Percentiles rank a stretch among this genome's conserved stretches.
These are phyloP conservation scores for Zygoascus tannicola DNA, from an alignment of 805 yeast genomes.

Conservation along the genomic window DNA sequence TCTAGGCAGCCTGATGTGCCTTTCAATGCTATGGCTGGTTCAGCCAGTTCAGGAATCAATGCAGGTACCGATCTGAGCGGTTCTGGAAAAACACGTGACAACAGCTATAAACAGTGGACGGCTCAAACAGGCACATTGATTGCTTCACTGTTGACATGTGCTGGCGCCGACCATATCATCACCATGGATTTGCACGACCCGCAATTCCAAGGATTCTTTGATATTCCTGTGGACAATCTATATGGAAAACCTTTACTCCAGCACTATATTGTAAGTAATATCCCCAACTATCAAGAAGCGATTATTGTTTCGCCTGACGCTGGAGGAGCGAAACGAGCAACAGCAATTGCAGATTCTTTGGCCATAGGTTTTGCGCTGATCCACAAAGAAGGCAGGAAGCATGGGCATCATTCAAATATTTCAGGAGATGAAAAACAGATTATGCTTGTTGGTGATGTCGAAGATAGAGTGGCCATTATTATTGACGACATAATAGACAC, in stretches of 20 bases:
- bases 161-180: constrained; percentile 94
- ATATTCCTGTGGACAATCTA: constrained; percentile 90
- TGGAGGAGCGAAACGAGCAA: constrained; percentile 98
- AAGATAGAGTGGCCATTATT: constrained; percentile 75
- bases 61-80: not conserved
- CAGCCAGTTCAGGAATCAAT: not conserved
- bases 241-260: constrained; percentile 82
- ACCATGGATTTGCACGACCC: constrained; percentile 98
- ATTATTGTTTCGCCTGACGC: constrained; percentile 97
- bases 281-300: constrained; percentile 73
- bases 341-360: constrained; percentile 83
- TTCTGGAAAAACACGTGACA: constrained; percentile 10
- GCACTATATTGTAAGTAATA: constrained; percentile 66
- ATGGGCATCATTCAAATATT: constrained; percentile 18
- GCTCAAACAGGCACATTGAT: constrained; percentile 91
- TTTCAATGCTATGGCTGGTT: constrained; percentile 35
- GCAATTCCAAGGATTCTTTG: constrained; percentile 95
- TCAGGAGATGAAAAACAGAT: constrained; percentile 31
- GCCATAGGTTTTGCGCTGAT: constrained; percentile 88
- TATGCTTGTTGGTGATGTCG: constrained; percentile 97
- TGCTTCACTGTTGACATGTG: constrained; percentile 76
- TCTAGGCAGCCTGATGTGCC: constrained; percentile 95
- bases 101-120: constrained; percentile 88
- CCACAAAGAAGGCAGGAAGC: constrained; percentile 66
- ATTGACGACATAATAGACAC: constrained; percentile 94